phyloP scores from a whole-genome alignment of 306 rosid genomes.

The Oemleria cerasiformis region DNA sequence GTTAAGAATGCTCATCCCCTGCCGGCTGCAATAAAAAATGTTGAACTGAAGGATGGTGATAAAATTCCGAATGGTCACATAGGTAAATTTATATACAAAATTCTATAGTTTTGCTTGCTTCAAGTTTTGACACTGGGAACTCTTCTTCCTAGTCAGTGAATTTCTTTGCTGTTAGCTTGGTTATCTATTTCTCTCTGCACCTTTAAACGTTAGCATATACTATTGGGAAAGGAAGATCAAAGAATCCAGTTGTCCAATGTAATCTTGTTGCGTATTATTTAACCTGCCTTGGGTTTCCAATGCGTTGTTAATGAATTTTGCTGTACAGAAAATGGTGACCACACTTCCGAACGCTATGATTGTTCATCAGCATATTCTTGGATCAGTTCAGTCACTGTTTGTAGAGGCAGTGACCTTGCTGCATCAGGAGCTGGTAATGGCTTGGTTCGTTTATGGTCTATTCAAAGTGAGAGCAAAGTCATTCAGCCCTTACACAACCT shows the following conservation, averaged over 20 bases:
- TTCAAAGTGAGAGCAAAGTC: constrained; percentile 60
- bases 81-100: constrained; percentile 37
- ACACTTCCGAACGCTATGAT: constrained; percentile 31
- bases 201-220: neutral
- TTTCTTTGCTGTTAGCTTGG: neutral
- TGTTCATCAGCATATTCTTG: constrained; percentile 62
- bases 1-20: constrained; percentile 73
- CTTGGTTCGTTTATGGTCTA: constrained; percentile 68
- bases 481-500: constrained; percentile 52
- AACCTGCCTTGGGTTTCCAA: constrained; percentile 10
- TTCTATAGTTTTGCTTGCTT: neutral
- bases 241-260: neutral
- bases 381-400: constrained; percentile 75
- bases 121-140: neutral
- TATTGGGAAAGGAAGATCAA: neutral
- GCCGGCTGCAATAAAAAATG: constrained; percentile 33
- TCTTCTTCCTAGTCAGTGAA: neutral
- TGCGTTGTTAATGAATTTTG: constrained; percentile 22
- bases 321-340: constrained; percentile 64
- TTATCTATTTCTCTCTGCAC: neutral
- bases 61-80: constrained; percentile 57
- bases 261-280: neutral
- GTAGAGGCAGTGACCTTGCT: constrained; percentile 86
- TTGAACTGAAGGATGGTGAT: constrained; percentile 41
- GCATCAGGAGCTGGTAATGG: constrained; percentile 98